phyloP scores from a whole-genome alignment of 495 filamentous ascomycete genomes.

The Trichocladium antarcticum region DNA sequence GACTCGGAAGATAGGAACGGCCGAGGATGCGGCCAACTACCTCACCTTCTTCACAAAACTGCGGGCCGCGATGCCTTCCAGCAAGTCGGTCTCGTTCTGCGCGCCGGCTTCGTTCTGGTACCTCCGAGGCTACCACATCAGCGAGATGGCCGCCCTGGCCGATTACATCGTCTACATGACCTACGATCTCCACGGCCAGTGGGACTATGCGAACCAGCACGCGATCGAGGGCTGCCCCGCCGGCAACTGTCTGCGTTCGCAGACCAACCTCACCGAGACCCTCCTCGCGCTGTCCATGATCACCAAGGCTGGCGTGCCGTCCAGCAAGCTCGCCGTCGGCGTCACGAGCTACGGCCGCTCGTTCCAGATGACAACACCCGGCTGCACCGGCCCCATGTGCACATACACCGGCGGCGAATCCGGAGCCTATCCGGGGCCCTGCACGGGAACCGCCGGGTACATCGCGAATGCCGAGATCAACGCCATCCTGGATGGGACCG shows the following conservation, averaged over 20 bases:
- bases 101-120: conserved; percentile 14
- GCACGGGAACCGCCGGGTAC: conserved; percentile 3
- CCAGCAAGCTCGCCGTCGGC: conserved; percentile 31
- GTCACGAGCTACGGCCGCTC: conserved; percentile 30
- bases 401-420: conserved; percentile 7
- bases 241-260: conserved; percentile 33
- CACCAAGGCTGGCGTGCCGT: no score
- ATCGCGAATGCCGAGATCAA: conserved; percentile 13
- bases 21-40: conserved; percentile 16
- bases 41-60: conserved; percentile 14
- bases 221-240: conserved; percentile 22
- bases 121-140: conserved; percentile 13
- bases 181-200: conserved; percentile 24
- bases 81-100: conserved; percentile 18
- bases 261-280: conserved; percentile 39
- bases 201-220: conserved; percentile 12
- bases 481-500: no score
- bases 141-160: conserved; percentile 8
- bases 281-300: conserved; percentile 31
- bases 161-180: conserved; percentile 29
- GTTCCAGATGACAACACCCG: conserved; percentile 20
- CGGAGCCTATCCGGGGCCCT: conserved; percentile 1
- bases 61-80: conserved; percentile 6
- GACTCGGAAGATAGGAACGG: no score
- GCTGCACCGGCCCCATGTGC: conserved; percentile 9